Conservation (phyloP, 176 grass and related monocot genomes). For the Saccharum spontaneum region DNA sequence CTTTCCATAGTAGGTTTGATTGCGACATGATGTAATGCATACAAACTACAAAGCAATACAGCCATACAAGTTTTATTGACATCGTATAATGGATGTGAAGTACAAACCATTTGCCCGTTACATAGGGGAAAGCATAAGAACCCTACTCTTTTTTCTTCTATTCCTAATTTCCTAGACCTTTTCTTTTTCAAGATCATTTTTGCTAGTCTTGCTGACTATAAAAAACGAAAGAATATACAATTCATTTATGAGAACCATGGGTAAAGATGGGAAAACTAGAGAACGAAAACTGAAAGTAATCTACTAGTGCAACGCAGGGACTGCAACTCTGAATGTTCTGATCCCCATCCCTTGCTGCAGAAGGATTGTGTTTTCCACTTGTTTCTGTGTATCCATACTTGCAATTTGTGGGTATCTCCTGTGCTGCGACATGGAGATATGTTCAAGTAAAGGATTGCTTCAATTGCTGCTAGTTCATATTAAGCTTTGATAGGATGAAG, state of each 20-base stretch:
- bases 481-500: slow-evolving; percentile 72
- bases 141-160: neutral
- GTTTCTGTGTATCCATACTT: neutral
- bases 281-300: neutral
- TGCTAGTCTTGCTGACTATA: neutral
- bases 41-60: neutral
- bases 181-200: neutral
- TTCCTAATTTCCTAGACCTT: neutral
- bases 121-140: neutral
- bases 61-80: slow-evolving; percentile 2
- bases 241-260: neutral
- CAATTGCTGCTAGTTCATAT: neutral
- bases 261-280: neutral
- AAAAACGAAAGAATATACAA: neutral
- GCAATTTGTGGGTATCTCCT: neutral
- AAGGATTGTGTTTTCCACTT: neutral
- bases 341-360: neutral
- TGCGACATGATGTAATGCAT: neutral
- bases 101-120: neutral
- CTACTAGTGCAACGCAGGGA: neutral
- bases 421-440: neutral
- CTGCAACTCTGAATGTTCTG: neutral
- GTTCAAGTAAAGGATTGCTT: slow-evolving; percentile 21
- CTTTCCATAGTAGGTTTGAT: neutral
- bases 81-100: neutral